Percentiles rank a stretch among this genome's conserved stretches.
phyloP scores from a whole-genome alignment of 306 rosid genomes.

The Elaeagnus macrophylla region DNA sequence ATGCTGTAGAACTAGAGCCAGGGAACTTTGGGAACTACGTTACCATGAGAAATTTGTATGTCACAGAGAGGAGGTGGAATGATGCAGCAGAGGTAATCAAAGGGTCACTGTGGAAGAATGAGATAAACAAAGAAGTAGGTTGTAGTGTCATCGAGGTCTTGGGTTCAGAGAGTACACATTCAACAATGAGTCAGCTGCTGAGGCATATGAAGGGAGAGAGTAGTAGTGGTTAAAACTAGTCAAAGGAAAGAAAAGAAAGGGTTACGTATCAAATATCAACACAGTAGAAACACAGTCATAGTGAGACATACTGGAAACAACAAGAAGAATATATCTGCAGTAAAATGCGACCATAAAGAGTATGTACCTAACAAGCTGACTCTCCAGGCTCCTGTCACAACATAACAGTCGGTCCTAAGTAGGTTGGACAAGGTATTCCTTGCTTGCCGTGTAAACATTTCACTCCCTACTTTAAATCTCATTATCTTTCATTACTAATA shows the following conservation, averaged over 20 bases:
- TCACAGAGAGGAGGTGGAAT: slow-evolving; percentile 44
- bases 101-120: slow-evolving; percentile 39
- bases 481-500: slow-evolving; percentile 3
- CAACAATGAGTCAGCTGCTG: slow-evolving; percentile 37
- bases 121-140: slow-evolving; percentile 50
- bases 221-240: slow-evolving; percentile 4
- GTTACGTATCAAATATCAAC: background rate
- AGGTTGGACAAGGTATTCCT: slow-evolving; percentile 21
- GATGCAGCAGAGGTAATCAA: slow-evolving; percentile 47
- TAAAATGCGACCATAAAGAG: too few relatives aligned
- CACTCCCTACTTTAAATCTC: slow-evolving; percentile 3
- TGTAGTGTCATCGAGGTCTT: slow-evolving; percentile 51
- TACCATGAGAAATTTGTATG: slow-evolving; percentile 55
- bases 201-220: slow-evolving; percentile 48
- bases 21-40: slow-evolving; percentile 43
- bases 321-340: background rate
- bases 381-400: slow-evolving; percentile 8
- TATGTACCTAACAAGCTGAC: background rate
- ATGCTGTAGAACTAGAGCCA: slow-evolving; percentile 34
- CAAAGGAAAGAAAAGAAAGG: slow-evolving; percentile 1
- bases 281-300: background rate
- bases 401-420: slow-evolving; percentile 25
- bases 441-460: slow-evolving; percentile 27
- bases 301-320: background rate
- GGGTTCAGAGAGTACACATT: slow-evolving; percentile 28